Conservation (phyloP, 306 rosid species). For the Pueraria montana region DNA sequence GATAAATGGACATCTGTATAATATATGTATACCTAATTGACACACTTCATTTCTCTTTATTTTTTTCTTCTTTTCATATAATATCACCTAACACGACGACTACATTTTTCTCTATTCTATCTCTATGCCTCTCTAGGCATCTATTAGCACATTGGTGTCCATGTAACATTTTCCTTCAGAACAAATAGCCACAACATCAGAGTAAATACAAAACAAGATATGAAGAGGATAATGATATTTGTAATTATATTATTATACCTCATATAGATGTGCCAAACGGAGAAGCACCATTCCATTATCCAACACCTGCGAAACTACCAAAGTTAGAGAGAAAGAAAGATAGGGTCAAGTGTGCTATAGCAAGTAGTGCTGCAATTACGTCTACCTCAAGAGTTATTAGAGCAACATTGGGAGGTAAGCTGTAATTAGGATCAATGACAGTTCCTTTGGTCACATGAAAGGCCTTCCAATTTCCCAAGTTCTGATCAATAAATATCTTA, state of each 20-base stretch:
- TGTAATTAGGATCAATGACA: background rate
- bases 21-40: background rate
- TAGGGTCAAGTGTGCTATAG: background rate
- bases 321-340: background rate
- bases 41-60: background rate
- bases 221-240: background rate
- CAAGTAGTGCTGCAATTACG: background rate
- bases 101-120: background rate
- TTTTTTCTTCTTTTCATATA: background rate
- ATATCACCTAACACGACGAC: no score
- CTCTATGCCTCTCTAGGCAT: no score
- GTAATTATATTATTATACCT: background rate
- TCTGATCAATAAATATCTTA: background rate
- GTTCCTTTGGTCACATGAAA: background rate
- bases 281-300: conserved; percentile 15
- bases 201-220: background rate
- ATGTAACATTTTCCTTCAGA: background rate
- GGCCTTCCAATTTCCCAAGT: background rate
- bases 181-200: background rate
- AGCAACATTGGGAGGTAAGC: conserved; percentile 11
- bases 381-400: conserved; percentile 19
- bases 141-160: background rate
- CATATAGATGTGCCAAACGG: conserved; percentile 16
- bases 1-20: background rate
- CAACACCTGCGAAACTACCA: background rate